Conservation (phyloP, 495 filamentous ascomycete species). For the Ascodesmis nigricans region DNA sequence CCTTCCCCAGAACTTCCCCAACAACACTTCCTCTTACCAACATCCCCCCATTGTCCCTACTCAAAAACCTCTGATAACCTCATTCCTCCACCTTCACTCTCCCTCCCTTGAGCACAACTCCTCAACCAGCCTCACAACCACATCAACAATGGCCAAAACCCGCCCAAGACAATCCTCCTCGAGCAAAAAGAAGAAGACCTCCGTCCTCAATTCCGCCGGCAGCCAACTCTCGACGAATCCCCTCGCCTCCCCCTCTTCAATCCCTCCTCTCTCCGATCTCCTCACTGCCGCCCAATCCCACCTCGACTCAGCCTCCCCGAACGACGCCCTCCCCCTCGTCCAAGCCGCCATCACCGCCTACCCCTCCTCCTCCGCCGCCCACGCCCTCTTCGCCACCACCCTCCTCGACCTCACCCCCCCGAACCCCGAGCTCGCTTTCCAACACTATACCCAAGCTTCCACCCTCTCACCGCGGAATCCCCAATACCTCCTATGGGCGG, state of each 20-base stretch:
- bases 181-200: constrained; percentile 10
- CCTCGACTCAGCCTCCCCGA: constrained; percentile 41
- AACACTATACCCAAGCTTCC: constrained; percentile 46
- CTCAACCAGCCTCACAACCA: neutral
- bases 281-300: constrained; percentile 46
- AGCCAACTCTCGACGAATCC: constrained; percentile 22
- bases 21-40: too few species aligned
- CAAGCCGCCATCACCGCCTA: constrained; percentile 31
- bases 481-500: constrained; percentile 57
- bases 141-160: constrained; percentile 17
- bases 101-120: neutral
- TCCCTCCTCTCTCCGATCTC: constrained; percentile 27
- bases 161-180: constrained; percentile 5
- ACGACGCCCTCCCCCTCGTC: constrained; percentile 43
- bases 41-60: too few species aligned
- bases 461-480: constrained; percentile 41
- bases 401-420: constrained; percentile 64
- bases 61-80: too few species aligned
- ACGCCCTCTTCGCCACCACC: constrained; percentile 67
- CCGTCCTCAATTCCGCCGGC: constrained; percentile 13
- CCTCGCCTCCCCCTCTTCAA: constrained; percentile 28
- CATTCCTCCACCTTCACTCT: too few species aligned
- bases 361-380: constrained; percentile 32
- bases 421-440: constrained; percentile 47
- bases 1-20: too few species aligned